Base-by-base conservation (phyloP, 495 filamentous ascomycete species). In the Apodospora peruviana region DNA sequence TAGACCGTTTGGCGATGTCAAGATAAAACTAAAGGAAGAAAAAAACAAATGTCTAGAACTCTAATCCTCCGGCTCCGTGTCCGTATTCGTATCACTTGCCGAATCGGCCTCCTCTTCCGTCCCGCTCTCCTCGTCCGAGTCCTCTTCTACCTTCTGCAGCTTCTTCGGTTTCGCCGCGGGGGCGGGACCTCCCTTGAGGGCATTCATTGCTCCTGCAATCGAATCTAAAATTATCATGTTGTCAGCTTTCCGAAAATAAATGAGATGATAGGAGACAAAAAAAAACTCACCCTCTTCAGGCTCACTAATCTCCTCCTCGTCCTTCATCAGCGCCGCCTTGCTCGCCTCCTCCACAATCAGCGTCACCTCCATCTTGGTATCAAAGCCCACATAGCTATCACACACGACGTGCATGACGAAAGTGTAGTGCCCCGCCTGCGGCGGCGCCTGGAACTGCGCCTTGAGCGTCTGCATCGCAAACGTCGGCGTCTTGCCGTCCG, bases 361-460 rank as follows among this genome's bases (percentile, higher is more conserved):
- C 11, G 84, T 90, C 27, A 96, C 88, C 50, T 94, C 88, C 77
- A 85, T 78, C 72, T 87, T 90, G 38, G 81, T 84, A 62, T 98
- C 93, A 50, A 95, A 86, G 38, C 93, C 93, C 37, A 97, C 75
- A 58, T 97, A 98, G 58, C 86, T 89, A 66, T 97, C 93, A 60
- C 89, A 95, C 47, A 96, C 71, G 50, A 94, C 71, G 64, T 96
- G 83, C 87, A 96, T 85, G 24, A 85, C 82, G 63, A 98, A 98
- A 0, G 84, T 86, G 65, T 95, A 97, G 59, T 89, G 84, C 37
- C 90, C 94, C 11, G 86, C 79, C 66, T 96, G 89, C 24, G 91
- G 90, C 43, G 93, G 93, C 17, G 93, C 91, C 59, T 91, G 88
- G 71, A 98, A 98, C 69, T 97, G 93, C 70, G 94, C 90, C 72